Percentiles rank a stretch among this genome's conserved stretches.
These are phyloP conservation scores for Emericellopsis cladophorae DNA, from an alignment of 2,329 filamentous ascomycete species.

Conservation along the genomic window DNA sequence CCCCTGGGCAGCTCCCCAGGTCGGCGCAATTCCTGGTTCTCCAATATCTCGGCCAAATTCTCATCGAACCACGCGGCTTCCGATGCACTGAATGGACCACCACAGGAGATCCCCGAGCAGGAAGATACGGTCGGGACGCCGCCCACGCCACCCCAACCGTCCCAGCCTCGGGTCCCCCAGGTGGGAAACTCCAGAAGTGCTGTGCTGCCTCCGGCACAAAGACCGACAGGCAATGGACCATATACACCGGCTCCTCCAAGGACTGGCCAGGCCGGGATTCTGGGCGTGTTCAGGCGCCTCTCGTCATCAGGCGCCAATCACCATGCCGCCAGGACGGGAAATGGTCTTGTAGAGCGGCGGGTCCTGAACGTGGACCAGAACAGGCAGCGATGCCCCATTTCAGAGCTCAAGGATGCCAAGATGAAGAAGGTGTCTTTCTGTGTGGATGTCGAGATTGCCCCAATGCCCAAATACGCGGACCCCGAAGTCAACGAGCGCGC, in stretches of 20 bases:
- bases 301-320: constrained; percentile 39
- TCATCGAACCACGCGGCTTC: constrained; percentile 34
- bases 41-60: constrained; percentile 86
- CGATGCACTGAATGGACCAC: constrained; percentile 7
- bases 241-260: constrained; percentile 67
- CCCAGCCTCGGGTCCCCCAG: not conserved
- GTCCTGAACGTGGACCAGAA: constrained; percentile 76
- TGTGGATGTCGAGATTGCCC: constrained; percentile 94
- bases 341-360: constrained; percentile 65
- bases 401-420: constrained; percentile 69
- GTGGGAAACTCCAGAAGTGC: constrained; percentile 29
- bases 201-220: constrained; percentile 42
- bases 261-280: constrained; percentile 54
- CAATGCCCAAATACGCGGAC: constrained; percentile 60
- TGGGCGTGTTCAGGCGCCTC: constrained; percentile 77
- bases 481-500: constrained; percentile 36
- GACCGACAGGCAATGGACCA: constrained; percentile 47
- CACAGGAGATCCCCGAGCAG: constrained; percentile 2
- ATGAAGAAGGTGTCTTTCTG: constrained; percentile 85
- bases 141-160: not conserved
- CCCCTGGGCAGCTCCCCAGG: constrained; percentile 18
- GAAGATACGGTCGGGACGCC: not conserved
- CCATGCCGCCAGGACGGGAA: constrained; percentile 20
- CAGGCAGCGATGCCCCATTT: constrained; percentile 66
- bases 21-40: constrained; percentile 78